Evolutionary conservation across 2,329 filamentous ascomycete genomes (phyloP).

Genomic region (Ophiocordyceps camponoti-floridani): DNA sequence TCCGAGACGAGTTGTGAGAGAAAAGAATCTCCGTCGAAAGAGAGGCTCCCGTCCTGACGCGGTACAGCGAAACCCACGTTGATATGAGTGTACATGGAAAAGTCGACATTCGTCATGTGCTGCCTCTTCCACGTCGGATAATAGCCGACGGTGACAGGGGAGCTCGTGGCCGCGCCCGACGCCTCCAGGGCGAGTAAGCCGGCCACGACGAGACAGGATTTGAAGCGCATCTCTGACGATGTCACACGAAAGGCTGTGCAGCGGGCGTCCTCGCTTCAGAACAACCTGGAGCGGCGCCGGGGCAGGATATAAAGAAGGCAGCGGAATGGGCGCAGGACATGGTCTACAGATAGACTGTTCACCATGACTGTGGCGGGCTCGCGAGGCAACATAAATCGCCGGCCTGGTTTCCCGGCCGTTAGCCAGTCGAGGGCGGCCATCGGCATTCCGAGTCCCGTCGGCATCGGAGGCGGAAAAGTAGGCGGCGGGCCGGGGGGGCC

Average conservation of each 20-base stretch:
- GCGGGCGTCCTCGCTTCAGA: background rate
- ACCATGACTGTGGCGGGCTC: no score
- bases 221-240: background rate
- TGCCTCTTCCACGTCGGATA: background rate
- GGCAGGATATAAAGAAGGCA: background rate
- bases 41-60: background rate
- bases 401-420: no score
- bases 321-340: no score
- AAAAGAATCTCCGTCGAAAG: background rate
- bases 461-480: no score
- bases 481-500: no score
- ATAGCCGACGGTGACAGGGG: background rate
- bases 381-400: no score
- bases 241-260: background rate
- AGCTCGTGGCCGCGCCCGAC: background rate
- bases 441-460: no score
- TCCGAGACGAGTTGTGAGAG: background rate
- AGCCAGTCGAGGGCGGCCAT: no score
- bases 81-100: background rate
- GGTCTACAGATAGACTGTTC: no score
- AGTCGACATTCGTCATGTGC: background rate
- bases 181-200: background rate
- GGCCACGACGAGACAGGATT: background rate
- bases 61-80: background rate
- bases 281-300: no score